Evolutionary conservation across 2,329 filamentous ascomycete species (phyloP).

Genomic region (Aureobasidium sp.): DNA sequence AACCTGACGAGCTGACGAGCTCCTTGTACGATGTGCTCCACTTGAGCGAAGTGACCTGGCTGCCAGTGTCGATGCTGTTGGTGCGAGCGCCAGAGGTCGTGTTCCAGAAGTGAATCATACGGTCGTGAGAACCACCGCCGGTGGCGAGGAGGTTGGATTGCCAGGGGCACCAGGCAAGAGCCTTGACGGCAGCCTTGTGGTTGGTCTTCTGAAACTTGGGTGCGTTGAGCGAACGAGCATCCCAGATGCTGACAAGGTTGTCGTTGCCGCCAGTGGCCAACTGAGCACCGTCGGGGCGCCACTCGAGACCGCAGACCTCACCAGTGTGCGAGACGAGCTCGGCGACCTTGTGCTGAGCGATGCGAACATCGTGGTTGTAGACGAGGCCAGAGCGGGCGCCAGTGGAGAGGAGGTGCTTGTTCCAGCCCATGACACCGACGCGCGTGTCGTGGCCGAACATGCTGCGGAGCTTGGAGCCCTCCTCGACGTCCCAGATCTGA

Average conservation of each 20-base stretch:
- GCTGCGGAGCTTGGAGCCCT: constrained; percentile 90
- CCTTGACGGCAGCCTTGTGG: constrained; percentile 98
- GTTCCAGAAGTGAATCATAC: constrained; percentile 99
- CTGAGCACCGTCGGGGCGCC: constrained; percentile 93
- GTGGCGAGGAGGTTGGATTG: constrained; percentile 95
- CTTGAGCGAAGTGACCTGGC: constrained; percentile 89
- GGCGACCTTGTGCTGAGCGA: constrained; percentile 95
- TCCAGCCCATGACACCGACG: constrained; percentile 98
- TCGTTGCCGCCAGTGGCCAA: constrained; percentile 97
- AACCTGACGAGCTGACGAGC: constrained; percentile 94
- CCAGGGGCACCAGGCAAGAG: constrained; percentile 97
- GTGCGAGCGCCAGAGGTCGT: constrained; percentile 93
- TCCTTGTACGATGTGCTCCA: constrained; percentile 98
- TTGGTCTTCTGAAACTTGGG: constrained; percentile 99
- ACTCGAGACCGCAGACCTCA: constrained; percentile 96
- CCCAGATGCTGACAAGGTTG: constrained; percentile 99
- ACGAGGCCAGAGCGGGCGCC: constrained; percentile 91
- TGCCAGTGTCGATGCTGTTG: constrained; percentile 98
- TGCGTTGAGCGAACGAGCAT: constrained; percentile 83
- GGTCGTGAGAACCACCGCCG: constrained; percentile 91
- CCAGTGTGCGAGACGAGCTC: constrained; percentile 96
- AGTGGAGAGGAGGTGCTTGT: constrained; percentile 94
- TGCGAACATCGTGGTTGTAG: constrained; percentile 96
- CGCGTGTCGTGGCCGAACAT: constrained; percentile 98
- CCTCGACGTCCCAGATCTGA: constrained; percentile 98